Evolutionary conservation across 2,329 filamentous ascomycete genomes (phyloP), one percentile per base, ranked within the genome.

Genomic region (Clonostachys rosea): DNA sequence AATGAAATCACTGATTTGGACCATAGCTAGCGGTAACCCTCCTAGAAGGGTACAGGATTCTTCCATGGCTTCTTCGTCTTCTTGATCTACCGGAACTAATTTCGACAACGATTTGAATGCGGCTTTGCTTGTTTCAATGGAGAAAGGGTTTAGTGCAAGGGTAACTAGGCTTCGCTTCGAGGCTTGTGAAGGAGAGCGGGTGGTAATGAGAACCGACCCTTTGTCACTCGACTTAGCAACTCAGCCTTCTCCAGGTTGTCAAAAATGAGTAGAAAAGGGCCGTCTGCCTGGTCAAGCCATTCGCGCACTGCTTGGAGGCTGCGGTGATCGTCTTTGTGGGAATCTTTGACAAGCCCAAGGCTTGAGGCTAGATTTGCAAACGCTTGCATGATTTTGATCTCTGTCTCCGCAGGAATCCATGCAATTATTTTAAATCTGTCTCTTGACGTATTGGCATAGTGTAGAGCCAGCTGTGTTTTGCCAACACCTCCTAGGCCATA

Each of bases 171-270:
- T 39, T 36, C 40, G 37, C 43, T 43, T 42, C 13, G 40, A 49
- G 13, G 47, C 47, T 35, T 49, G 43, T 16, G 17, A 44, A 14
- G 40, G 47, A 11, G 43, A 49, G n/a, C 43, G 20, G 4, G 47
- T 46, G 13, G 47, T 49, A 30, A 49, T 46, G 24, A 49, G 43
- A 20, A 49, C 41, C 18, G 47, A 49, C n/a, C 47, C 44, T 10
- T 46, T 43, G 18, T 40, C 40, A 44, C 43, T 49, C 30, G n/a
- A n/a, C n/a, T n/a, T n/a, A n/a, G n/a, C n/a, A n/a, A n/a, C n/a
- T n/a, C n/a, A n/a, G n/a, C n/a, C n/a, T n/a, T n/a, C n/a, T n/a
- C n/a, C n/a, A n/a, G n/a, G n/a, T n/a, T n/a, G 30, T 45, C 45
- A 14, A 50, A 50, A 39, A 50, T 47, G 45, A 47, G 37, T 5